A percentile compares a stretch with the other conserved stretches of the same genome.
Evolutionary conservation across 768 basidiomycete species (phyloP).

Genomic region (Amanita muscaria): DNA sequence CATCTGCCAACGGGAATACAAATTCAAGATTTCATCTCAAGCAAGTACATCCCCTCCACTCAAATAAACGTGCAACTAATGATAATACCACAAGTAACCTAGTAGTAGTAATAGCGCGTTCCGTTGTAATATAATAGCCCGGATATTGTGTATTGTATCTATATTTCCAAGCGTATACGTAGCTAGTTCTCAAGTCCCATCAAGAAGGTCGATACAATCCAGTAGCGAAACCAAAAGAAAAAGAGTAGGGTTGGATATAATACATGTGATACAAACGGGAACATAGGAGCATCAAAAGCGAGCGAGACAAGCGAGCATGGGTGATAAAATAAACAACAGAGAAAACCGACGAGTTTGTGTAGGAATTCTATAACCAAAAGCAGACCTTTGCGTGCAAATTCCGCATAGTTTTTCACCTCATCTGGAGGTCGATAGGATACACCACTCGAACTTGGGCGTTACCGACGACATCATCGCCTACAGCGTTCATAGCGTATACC

Average conservation of each 20-base stretch:
- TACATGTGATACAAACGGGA: neutral
- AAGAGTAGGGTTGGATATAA: neutral
- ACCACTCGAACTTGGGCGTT: neutral
- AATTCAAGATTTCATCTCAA: too few relatives aligned
- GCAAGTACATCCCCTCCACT: neutral
- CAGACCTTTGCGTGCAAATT: neutral
- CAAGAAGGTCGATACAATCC: neutral
- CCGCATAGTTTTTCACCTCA: neutral
- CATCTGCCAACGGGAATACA: constrained; percentile 5
- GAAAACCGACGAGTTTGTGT: too few relatives aligned
- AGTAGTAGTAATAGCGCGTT: too few relatives aligned
- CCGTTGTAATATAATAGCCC: too few relatives aligned
- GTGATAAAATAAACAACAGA: neutral
- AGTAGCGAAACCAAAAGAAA: neutral
- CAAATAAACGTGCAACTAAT: too few relatives aligned
- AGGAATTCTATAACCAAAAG: too few relatives aligned
- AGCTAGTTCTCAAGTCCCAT: too few relatives aligned
- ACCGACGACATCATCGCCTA: neutral
- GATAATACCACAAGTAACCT: too few relatives aligned
- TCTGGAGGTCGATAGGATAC: neutral
- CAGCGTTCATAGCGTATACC: too few relatives aligned
- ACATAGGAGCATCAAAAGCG: neutral
- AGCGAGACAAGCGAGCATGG: too few relatives aligned
- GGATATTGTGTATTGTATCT: too few relatives aligned
- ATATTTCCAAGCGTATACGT: too few relatives aligned